phyloP scores from a whole-genome alignment of 176 grass and related monocot species.

The Carex kokanica region DNA sequence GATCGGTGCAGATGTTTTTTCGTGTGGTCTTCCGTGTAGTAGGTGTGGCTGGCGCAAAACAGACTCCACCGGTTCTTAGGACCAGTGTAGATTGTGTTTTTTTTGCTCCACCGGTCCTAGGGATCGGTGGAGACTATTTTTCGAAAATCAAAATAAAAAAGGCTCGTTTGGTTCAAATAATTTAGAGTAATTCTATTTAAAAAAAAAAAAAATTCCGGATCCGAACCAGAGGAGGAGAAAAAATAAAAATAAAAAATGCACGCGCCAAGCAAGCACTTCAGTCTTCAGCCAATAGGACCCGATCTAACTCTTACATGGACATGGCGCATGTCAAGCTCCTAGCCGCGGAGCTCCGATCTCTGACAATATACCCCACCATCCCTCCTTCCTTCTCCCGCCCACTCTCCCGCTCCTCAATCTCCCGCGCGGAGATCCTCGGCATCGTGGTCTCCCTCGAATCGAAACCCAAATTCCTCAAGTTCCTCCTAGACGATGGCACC shows the following conservation, averaged over 20 bases:
- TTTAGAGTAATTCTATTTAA: too few relatives aligned
- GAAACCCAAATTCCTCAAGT: slow-evolving; percentile 50
- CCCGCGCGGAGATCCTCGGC: slow-evolving; percentile 47
- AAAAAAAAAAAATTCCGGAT: too few relatives aligned
- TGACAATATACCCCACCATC: slow-evolving; percentile 19
- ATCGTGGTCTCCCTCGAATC: slow-evolving; percentile 53
- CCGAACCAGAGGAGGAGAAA: too few relatives aligned
- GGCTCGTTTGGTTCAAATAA: too few relatives aligned
- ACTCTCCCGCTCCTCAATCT: slow-evolving; percentile 24
- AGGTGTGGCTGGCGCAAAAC: too few relatives aligned
- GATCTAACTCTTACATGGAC: neutral
- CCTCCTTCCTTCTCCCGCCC: slow-evolving; percentile 38
- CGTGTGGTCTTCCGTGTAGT: too few relatives aligned
- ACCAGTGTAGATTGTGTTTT: too few relatives aligned
- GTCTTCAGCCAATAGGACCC: neutral
- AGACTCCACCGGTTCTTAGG: too few relatives aligned
- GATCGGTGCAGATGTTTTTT: too few relatives aligned
- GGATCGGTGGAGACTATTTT: too few relatives aligned
- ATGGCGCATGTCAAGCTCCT: slow-evolving; percentile 55
- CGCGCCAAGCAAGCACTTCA: neutral
- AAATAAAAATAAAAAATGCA: neutral
- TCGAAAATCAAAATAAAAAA: too few relatives aligned
- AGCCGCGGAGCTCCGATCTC: slow-evolving; percentile 53
- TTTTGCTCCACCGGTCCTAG: too few relatives aligned
- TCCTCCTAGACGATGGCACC: slow-evolving; percentile 73